phyloP scores from a whole-genome alignment of 495 filamentous ascomycete genomes.

The Apiosordaria backusii region DNA sequence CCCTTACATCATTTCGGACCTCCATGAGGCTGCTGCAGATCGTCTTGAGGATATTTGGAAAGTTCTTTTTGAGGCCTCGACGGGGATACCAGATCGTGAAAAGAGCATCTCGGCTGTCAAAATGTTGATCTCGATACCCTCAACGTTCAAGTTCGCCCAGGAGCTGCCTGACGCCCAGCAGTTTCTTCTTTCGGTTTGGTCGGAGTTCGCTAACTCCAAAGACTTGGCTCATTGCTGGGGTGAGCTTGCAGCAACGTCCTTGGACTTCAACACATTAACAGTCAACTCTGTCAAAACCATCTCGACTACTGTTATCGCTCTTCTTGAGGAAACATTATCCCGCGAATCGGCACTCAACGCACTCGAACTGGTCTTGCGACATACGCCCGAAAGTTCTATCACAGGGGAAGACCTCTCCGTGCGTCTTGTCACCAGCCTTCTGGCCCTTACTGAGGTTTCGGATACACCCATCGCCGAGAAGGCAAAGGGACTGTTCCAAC shows the following conservation, averaged over 20 bases:
- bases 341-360: slow-evolving; percentile 30
- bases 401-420: slow-evolving; percentile 37
- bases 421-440: slow-evolving; percentile 39
- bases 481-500: slow-evolving; percentile 28
- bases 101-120: slow-evolving; percentile 29
- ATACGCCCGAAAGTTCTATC: slow-evolving; percentile 33
- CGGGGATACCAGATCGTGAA: slow-evolving; percentile 23
- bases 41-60: slow-evolving; percentile 36
- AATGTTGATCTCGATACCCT: slow-evolving; percentile 38
- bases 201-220: slow-evolving; percentile 27
- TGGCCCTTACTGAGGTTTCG: slow-evolving; percentile 44
- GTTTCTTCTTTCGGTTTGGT: slow-evolving; percentile 37
- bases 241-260: slow-evolving; percentile 39
- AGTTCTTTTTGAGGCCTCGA: slow-evolving; percentile 31
- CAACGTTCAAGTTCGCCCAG: slow-evolving; percentile 27
- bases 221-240: slow-evolving; percentile 24
- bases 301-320: slow-evolving; percentile 27
- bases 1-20: slow-evolving; percentile 35
- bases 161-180: slow-evolving; percentile 34
- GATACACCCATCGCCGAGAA: slow-evolving; percentile 30
- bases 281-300: slow-evolving; percentile 27
- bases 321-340: slow-evolving; percentile 16
- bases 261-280: slow-evolving; percentile 34
- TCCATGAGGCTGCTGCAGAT: slow-evolving; percentile 28
- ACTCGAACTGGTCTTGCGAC: slow-evolving; percentile 39